These are phyloP conservation scores for apple (Malus domestica) DNA, from an alignment of 306 rosid species.

Conservation along the genomic window DNA sequence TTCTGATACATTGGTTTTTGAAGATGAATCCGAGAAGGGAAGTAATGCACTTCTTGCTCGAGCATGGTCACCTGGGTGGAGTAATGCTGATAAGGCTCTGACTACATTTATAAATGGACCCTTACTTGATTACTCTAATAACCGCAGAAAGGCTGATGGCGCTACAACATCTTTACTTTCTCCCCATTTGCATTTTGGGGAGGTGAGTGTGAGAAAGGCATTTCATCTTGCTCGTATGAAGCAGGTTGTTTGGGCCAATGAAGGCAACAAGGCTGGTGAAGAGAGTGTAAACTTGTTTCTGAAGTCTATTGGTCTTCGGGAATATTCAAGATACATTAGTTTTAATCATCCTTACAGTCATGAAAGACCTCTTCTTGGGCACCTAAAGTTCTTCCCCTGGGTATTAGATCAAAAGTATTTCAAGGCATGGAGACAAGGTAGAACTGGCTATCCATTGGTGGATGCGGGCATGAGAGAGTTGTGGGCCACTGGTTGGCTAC, in stretches of 20 bases:
- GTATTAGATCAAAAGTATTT: constrained; percentile 58
- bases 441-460: constrained; percentile 93
- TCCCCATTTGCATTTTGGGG: constrained; percentile 95
- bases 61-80: constrained; percentile 99
- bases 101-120: constrained; percentile 85
- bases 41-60: constrained; percentile 97
- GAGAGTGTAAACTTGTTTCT: constrained; percentile 89
- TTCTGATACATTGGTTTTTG: constrained; percentile 55
- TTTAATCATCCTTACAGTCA: constrained; percentile 81
- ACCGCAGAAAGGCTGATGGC: constrained; percentile 88
- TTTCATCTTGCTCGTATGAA: constrained; percentile 91
- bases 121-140: constrained; percentile 65
- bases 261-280: constrained; percentile 77
- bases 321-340: constrained; percentile 85
- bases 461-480: constrained; percentile 99
- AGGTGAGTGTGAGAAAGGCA: constrained; percentile 86
- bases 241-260: constrained; percentile 92
- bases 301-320: constrained; percentile 83
- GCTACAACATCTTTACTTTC: constrained; percentile 93
- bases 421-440: constrained; percentile 97
- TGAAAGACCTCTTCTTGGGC: constrained; percentile 85
- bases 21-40: constrained; percentile 90
- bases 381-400: constrained; percentile 86
- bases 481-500: constrained; percentile 99
- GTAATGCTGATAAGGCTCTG: constrained; percentile 86